phyloP scores from a whole-genome alignment of 1,139 yeast genomes.

The Saccharomyces hybrid region DNA sequence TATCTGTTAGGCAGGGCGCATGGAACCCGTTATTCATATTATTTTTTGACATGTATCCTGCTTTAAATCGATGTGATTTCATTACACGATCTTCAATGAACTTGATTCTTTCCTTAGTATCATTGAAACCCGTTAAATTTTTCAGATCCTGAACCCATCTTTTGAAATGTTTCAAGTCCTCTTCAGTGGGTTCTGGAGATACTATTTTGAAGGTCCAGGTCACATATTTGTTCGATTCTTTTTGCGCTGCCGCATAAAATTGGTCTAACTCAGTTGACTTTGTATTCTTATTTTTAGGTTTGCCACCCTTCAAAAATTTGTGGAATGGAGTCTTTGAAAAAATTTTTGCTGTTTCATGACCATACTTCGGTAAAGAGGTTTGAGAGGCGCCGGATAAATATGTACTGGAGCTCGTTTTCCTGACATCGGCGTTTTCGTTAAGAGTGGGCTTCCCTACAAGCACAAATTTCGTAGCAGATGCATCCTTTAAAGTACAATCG shows the following conservation, averaged over 20 bases:
- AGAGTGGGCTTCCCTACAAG: conserved; percentile 22
- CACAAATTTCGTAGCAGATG: conserved; percentile 30
- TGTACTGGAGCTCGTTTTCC: background rate
- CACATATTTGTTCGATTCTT: conserved; percentile 12
- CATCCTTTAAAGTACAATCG: conserved; percentile 34
- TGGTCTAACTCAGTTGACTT: background rate
- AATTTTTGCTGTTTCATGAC: background rate
- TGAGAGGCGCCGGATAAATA: background rate
- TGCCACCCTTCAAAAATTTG: background rate
- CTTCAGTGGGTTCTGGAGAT: conserved; percentile 27
- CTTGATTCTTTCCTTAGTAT: conserved; percentile 31
- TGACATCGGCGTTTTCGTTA: conserved; percentile 8
- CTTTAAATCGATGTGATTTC: conserved; percentile 17
- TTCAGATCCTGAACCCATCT: conserved; percentile 42
- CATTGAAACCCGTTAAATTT: conserved; percentile 34
- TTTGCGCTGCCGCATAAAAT: conserved; percentile 34
- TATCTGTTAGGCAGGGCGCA: conserved; percentile 3
- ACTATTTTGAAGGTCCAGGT: conserved; percentile 26
- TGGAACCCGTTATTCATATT: conserved; percentile 9
- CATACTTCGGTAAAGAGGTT: background rate
- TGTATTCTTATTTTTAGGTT: background rate
- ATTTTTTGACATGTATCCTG: conserved; percentile 15
- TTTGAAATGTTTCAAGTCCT: conserved; percentile 32
- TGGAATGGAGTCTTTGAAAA: background rate
- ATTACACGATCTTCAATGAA: conserved; percentile 29